phyloP scores from a whole-genome alignment of 768 basidiomycete genomes.

The Paxillus involutus region DNA sequence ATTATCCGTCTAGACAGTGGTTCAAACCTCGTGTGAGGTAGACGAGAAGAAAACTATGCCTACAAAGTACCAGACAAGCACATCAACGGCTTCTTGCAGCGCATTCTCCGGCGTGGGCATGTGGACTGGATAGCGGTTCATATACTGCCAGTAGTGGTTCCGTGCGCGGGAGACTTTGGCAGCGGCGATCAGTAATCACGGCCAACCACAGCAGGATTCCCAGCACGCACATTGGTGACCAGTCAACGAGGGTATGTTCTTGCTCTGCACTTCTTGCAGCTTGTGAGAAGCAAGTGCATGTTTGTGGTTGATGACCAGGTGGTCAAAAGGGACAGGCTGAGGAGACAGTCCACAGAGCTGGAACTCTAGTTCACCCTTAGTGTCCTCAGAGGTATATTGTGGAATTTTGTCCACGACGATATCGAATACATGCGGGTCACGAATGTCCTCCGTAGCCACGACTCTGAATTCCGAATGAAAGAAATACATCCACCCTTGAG shows the following conservation, averaged over 20 bases:
- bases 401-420: conserved; percentile 27
- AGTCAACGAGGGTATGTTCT: conserved; percentile 24
- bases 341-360: conserved; percentile 35
- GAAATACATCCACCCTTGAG: conserved; percentile 54
- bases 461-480: conserved; percentile 37
- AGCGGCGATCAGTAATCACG: background rate
- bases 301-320: conserved; percentile 45
- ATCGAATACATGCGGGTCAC: conserved; percentile 35
- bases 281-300: conserved; percentile 47
- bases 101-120: conserved; percentile 41
- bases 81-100: conserved; percentile 46
- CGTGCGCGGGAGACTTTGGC: conserved; percentile 43
- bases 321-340: conserved; percentile 27
- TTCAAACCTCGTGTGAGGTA: background rate
- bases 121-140: conserved; percentile 51
- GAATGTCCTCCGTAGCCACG: conserved; percentile 52
- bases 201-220: conserved; percentile 14
- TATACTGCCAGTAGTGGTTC: conserved; percentile 52
- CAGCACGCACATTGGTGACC: conserved; percentile 15
- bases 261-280: conserved; percentile 30
- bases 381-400: conserved; percentile 26
- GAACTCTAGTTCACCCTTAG: conserved; percentile 38
- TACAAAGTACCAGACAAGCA: conserved; percentile 51
- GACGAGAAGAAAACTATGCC: background rate
- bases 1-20: conserved; percentile 41